Base-by-base conservation (phyloP, 495 filamentous ascomycete species). In the Podospora pseudopauciseta region DNA sequence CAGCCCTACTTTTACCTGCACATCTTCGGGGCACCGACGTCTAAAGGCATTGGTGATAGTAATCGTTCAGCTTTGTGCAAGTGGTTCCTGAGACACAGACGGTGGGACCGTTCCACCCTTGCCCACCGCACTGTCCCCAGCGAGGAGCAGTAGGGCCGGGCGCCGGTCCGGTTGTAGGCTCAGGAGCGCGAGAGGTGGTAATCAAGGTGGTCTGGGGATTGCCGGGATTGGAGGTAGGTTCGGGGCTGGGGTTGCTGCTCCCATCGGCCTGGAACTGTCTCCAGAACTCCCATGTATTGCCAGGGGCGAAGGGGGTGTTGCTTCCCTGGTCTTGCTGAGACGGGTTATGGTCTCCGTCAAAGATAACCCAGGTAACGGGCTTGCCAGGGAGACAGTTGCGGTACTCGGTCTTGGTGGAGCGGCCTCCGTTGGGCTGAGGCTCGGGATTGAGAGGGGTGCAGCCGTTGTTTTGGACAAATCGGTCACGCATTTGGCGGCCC, bases 91-190 rank as follows among this genome's bases (percentile, higher is more conserved):
- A 44, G 19, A 66, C 75, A 57, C 79, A 81, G 11, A 67, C 78
- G 5, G 72, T 71, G 16, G 68, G 69, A 2, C 81, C 81, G 32
- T 70, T 78, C 70, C 72, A 85, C 3, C 74, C 77, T 20, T 65
- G 69, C 5, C 82, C 82, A 57, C 79, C 82, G 60, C 82, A 84
- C 74, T 84, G 81, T 18, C 71, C 74, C 44, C 71, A 83, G 34
- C 80, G 78, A 18, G 65, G 65, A 13, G 68, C 57, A 20, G 68
- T 63, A 18, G 65, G 68, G 6, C 56, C 68, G 5, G 58, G 57
- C 15, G 53, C 19, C 4, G 64, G 39, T 5, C 11, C 18, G 23
- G 20, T 27, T 1, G 64, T 70, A 4, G 59, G 68, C 65, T 69
- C 56, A 4, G 61, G 62, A 18, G 54, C 27, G 30, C 20, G 64